Base-by-base conservation (phyloP, 208 protist species). In the Balamuthia mandrillaris region DNA sequence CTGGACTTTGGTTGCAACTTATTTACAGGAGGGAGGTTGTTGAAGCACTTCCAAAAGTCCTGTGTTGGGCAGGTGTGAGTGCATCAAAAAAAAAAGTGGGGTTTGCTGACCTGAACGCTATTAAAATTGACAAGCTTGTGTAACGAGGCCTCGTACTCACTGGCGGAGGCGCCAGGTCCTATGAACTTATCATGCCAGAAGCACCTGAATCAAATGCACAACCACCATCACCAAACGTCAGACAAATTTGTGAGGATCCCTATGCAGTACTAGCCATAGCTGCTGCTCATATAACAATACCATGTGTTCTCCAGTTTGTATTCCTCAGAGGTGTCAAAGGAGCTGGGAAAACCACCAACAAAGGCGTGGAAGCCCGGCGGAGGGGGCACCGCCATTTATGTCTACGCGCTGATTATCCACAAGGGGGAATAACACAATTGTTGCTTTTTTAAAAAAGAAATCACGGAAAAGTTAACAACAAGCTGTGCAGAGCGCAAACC, bases 141-240 rank as follows among this genome's bases (percentile, higher is more conserved):
- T 2, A 82, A 42, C 18, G 75, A 82, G 6, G 75, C 75, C 31
- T 82, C 75, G 56, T 82, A 82, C 56, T 82, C 75, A n/a, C 45
- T 54, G 33, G 56, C 75, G 14, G 75, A 82, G 18, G 65, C 41
- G 24, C 75, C 75, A n/a, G 75, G 75, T 3, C 75, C 75, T 7
- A 82, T 82, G 41, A 68, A 82, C 75, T 82, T 82, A 31, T 82
- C 75, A 54, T 82, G 75, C 75, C 75, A 82, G 75, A 82, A 82
- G 14, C 39, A 82, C 75, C 75, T 82, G 35, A 0, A 31, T 68
- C 10, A 14, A 41, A 68, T 9, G 60, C 10, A 3, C 10, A 3
- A 37, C 3, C 21, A 70, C 37, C 37, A 24, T 24, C 16, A 31
- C 21, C 61, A 31, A 31, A 18, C 61, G 12, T 61, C 10, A 31